Evolutionary conservation across 2,329 filamentous ascomycete genomes (phyloP).

Genomic region (Cladosporium halotolerans): DNA sequence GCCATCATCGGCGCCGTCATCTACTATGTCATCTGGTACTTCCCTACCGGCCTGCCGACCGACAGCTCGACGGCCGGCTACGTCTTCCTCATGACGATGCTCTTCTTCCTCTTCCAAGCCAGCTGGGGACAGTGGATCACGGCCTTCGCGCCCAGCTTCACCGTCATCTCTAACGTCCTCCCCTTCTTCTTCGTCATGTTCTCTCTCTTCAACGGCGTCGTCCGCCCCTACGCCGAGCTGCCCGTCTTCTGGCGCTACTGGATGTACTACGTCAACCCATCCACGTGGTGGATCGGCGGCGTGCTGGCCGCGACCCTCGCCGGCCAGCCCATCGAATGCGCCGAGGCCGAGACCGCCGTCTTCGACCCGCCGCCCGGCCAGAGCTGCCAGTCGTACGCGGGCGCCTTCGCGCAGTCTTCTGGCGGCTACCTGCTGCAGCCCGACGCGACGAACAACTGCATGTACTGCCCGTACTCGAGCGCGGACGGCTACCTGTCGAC

Average conservation of each 20-base stretch:
- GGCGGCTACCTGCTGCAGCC: conserved; percentile 61
- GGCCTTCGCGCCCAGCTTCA: conserved; percentile 72
- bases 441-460: conserved; percentile 52
- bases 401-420: conserved; percentile 49
- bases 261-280: conserved; percentile 63
- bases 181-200: conserved; percentile 80
- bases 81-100: conserved; percentile 68
- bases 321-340: conserved; percentile 40
- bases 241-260: conserved; percentile 68
- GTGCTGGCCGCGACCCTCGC: conserved; percentile 59
- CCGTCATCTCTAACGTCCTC: conserved; percentile 67
- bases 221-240: conserved; percentile 59
- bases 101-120: conserved; percentile 70
- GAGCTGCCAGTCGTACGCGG: conserved; percentile 61
- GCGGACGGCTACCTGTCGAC: conserved; percentile 61
- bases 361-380: conserved; percentile 61
- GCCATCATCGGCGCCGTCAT: conserved; percentile 59
- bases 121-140: conserved; percentile 81
- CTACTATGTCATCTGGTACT: conserved; percentile 75
- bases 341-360: conserved; percentile 51
- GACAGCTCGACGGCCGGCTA: conserved; percentile 64
- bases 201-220: conserved; percentile 69
- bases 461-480: conserved; percentile 62
- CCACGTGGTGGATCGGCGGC: conserved; percentile 66
- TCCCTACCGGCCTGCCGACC: conserved; percentile 61